Evolutionary conservation across 139 green algal species (phyloP), one percentile per base, ranked within the genome.

Genomic region (Micractinium conductrix): DNA sequence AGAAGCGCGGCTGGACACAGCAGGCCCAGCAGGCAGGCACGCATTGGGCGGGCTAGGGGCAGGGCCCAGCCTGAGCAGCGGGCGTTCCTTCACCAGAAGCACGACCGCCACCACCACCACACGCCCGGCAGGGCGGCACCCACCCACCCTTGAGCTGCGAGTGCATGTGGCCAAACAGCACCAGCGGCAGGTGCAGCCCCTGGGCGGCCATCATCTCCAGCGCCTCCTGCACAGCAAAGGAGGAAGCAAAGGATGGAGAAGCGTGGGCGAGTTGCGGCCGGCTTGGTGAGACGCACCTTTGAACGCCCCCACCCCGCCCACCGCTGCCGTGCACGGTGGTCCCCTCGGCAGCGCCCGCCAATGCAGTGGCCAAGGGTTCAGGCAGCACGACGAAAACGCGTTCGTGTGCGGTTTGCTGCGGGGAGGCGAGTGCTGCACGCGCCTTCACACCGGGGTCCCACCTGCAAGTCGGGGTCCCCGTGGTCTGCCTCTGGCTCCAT

Each of bases 81-180:
- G n/a, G n/a, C n/a, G n/a, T n/a, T n/a, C n/a, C n/a, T n/a, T n/a
- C n/a, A n/a, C n/a, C n/a, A n/a, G n/a, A n/a, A n/a, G n/a, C n/a
- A n/a, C n/a, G n/a, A n/a, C 60, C 24, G 16, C 24, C 22, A 35
- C 60, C 24, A 33, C 16, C 21, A 37, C 30, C 16, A 37, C 48
- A 58, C 48, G 48, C 12, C 48, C 48, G 48, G 48, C 48, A 58
- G 12, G 48, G 10, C 10, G 48, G 21, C 60, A 69, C 28, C 30
- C 65, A 28, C 70, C 42, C 75, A 81, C 75, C 75, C 50, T 84
- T 80, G 33, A 90, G 74, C 48, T 76, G 79, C 70, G 93, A 87
- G 85, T 96, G 93, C 93, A 96, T 96, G 89, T 96, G 93, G 5
- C 93, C 92, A 83, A 94, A 94, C 12, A 93, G 74, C 71, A 94